Conservation (phyloP, 2,329 filamentous ascomycete genomes). For the Cryphonectria radicalis region DNA sequence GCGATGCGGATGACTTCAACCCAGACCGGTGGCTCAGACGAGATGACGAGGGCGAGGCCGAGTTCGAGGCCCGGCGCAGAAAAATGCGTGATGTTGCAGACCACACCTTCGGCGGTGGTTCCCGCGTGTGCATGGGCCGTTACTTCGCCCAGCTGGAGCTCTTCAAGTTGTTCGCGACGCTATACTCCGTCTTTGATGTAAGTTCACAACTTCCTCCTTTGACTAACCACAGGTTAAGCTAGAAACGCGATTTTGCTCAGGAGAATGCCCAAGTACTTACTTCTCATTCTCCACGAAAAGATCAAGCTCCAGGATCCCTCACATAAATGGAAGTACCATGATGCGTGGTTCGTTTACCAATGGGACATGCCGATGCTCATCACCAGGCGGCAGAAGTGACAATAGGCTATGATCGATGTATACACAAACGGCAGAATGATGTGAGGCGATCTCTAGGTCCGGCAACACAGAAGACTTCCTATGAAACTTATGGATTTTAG, state of each 20-base stretch:
- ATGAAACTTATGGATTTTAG: too few species aligned
- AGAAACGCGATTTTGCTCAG: too few species aligned
- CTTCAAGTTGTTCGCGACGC: slow-evolving; percentile 23
- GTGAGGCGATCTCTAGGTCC: too few species aligned
- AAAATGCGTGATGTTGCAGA: slow-evolving; percentile 17
- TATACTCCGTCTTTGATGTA: slow-evolving; percentile 22
- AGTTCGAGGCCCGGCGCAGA: neutral
- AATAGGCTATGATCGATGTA: neutral
- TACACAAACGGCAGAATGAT: neutral
- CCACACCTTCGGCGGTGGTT: slow-evolving; percentile 15
- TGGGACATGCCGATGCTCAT: slow-evolving; percentile 19
- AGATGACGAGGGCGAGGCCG: neutral
- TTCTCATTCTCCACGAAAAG: neutral
- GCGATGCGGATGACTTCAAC: slow-evolving; percentile 14
- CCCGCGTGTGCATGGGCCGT: slow-evolving; percentile 18
- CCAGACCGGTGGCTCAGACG: slow-evolving; percentile 17
- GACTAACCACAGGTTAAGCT: neutral
- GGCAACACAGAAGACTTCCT: too few species aligned
- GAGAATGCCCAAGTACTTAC: neutral
- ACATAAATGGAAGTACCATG: slow-evolving; percentile 13
- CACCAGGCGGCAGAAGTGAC: neutral
- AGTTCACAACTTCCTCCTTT: neutral
- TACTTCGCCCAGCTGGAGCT: slow-evolving; percentile 19
- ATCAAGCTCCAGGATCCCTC: slow-evolving; percentile 6
- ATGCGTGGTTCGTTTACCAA: slow-evolving; percentile 19